Evolutionary conservation across 2,329 filamentous ascomycete species (phyloP).

Genomic region (Neofusicoccum ribis): DNA sequence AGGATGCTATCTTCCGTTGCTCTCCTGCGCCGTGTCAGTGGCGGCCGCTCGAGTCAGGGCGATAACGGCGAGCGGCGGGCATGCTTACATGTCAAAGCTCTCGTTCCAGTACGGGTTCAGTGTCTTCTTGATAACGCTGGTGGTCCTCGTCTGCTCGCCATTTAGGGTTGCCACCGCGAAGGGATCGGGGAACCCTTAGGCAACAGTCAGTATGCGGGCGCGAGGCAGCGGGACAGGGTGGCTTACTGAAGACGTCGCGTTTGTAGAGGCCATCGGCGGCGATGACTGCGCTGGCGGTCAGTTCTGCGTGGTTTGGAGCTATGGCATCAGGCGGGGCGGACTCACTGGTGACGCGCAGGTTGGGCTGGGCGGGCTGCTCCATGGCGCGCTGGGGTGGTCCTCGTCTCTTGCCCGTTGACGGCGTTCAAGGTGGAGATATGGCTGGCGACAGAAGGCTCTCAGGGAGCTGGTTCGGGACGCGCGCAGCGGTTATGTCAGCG

Average conservation of each 20-base stretch:
- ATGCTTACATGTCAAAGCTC: constrained; percentile 89
- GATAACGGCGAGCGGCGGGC: constrained; percentile 22
- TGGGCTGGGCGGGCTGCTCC: constrained; percentile 61
- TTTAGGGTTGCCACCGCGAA: constrained; percentile 97
- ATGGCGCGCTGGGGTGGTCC: constrained; percentile 31
- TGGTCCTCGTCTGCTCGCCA: constrained; percentile 98
- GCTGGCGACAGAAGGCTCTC: constrained; percentile 1
- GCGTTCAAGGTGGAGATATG: neutral
- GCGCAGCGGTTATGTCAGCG: constrained; percentile 21
- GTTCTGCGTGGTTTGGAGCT: constrained; percentile 21
- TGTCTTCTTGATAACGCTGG: constrained; percentile 92
- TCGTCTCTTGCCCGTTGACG: neutral
- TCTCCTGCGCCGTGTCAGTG: constrained; percentile 58
- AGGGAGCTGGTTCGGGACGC: constrained; percentile 14
- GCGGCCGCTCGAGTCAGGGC: constrained; percentile 15
- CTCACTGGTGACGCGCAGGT: constrained; percentile 91
- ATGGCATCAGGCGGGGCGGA: constrained; percentile 24
- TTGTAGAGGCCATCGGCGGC: constrained; percentile 98
- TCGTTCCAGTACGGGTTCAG: constrained; percentile 99
- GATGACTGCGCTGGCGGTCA: constrained; percentile 68
- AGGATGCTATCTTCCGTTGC: constrained; percentile 95
- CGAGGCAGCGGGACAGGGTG: constrained; percentile 40
- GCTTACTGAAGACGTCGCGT: constrained; percentile 93
- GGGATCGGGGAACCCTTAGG: constrained; percentile 87
- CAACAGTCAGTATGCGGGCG: constrained; percentile 31